These are phyloP conservation scores for Astrephomene gubernaculifera DNA, from an alignment of 139 green algal genomes.

Conservation along the genomic window DNA sequence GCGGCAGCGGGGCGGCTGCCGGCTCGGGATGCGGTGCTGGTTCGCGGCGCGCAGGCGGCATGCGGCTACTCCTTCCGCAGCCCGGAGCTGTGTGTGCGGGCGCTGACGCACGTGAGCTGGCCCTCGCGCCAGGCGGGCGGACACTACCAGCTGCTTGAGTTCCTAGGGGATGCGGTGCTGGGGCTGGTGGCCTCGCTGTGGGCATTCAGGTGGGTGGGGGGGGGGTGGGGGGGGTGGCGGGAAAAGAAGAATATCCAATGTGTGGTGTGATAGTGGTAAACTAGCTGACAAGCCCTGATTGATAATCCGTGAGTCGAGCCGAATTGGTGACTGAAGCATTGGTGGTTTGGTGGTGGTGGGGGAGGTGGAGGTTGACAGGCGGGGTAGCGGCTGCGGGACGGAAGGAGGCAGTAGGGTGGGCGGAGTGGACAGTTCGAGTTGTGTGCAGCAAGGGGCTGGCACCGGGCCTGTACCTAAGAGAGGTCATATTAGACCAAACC, in stretches of 20 bases:
- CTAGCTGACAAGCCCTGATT: no score
- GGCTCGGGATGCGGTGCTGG: no score
- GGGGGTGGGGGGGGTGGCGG: not conserved
- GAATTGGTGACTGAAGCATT: no score
- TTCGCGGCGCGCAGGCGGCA: not conserved
- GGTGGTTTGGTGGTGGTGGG: not conserved
- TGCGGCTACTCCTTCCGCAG: not conserved
- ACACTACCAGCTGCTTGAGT: conserved; percentile 25
- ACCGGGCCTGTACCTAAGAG: not conserved
- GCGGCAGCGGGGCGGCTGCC: not conserved
- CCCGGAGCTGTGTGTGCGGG: conserved; percentile 12
- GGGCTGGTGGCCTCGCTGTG: conserved; percentile 6
- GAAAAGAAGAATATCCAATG: no score
- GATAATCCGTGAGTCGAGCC: not conserved
- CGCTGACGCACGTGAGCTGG: conserved; percentile 29
- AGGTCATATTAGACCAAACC: not conserved
- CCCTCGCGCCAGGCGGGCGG: not conserved
- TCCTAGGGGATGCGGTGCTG: conserved; percentile 29
- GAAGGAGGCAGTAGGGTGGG: no score
- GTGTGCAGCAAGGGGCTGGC: not conserved
- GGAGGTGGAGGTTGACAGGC: not conserved
- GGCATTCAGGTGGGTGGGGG: not conserved
- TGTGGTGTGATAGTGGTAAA: no score
- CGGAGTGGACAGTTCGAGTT: no score
- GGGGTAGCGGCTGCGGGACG: not conserved